Evolutionary conservation across 345 rosid genomes (phyloP), one percentile per base, ranked within the genome.

Genomic region (Moricandia arvensis): DNA sequence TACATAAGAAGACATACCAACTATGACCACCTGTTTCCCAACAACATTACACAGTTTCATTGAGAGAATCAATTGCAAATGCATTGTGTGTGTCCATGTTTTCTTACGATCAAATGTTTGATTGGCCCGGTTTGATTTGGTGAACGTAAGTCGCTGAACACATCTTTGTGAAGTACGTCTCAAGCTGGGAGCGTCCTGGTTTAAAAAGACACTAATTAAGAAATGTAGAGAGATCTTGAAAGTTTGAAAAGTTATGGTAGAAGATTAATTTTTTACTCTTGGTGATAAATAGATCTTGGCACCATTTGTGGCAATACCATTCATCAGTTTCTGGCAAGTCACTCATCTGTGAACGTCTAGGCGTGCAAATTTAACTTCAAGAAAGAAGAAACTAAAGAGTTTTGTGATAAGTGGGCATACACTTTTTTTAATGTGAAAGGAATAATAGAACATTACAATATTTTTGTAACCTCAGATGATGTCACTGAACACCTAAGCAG

Each of bases 221-320:
- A 7, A 53, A 45, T 41, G 59, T 47, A 15, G 45, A 59, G 16
- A 30, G 13, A 31, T 63, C 55, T 6, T 13, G 16, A 7, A 69
- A 11, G 1, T n/a, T 7, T 2, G 7, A 15, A 63, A 57, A 15
- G 24, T 27, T 59, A 21, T 21, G 24, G 24, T 21, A 21, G 24
- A 21, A 21, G 24, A 21, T 59, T 21, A 64, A 60, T 21, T 21
- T 1, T 38, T 67, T 74, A 88, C 97, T n/a, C 91, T 91, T 88
- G 29, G 91, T 78, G 72, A 86, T 83, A 68, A 89, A 89, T 45
- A 83, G 35, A 78, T 91, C 93, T 85, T 69, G 86, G 80, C 95
- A 91, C 97, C 95, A 91, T n/a, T 74, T 88, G 93, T 7, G n/a
- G 89, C 73, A 73, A 89, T 87, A 41, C 87, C 93, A 57, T n/a